A percentile compares a stretch with the other conserved stretches of the same genome.
Conservation (phyloP, 202 grass and related monocot genomes). For the Zoysia matrella region DNA sequence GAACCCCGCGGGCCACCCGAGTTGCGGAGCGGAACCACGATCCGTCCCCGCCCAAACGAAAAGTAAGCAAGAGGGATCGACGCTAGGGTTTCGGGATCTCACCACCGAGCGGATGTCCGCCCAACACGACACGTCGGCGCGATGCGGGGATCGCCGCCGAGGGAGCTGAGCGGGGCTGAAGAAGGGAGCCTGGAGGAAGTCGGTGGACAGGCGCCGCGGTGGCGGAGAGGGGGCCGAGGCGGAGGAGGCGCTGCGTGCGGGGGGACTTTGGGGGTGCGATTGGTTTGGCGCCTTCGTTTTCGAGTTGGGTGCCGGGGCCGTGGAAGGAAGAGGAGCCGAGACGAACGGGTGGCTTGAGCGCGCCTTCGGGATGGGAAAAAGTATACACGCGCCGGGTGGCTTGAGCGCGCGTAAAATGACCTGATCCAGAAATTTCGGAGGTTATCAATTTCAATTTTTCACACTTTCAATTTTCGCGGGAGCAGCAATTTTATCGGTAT, state of each 20-base stretch:
- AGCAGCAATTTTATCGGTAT: not conserved
- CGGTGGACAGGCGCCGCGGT: not conserved
- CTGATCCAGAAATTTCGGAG: not conserved
- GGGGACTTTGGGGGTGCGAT: constrained; percentile 9
- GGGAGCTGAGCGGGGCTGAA: not conserved
- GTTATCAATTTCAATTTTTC: not conserved
- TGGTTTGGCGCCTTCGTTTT: constrained; percentile 62
- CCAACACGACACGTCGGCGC: not conserved
- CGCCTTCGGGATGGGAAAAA: not conserved
- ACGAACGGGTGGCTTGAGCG: not conserved
- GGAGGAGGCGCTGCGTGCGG: not conserved
- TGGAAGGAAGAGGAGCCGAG: not conserved
- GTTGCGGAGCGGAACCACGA: not conserved
- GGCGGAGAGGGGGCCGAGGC: not conserved
- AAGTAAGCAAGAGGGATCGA: not conserved
- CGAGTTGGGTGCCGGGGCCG: not conserved
- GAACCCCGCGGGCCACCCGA: not conserved
- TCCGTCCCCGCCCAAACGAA: not conserved
- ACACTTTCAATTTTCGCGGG: not conserved
- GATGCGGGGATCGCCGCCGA: not conserved
- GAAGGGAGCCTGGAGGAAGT: not conserved
- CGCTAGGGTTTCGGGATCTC: constrained; percentile 37
- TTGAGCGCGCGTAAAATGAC: not conserved
- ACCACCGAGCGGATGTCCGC: constrained; percentile 21
- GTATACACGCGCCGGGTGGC: not conserved